phyloP scores from a whole-genome alignment of 345 rosid genomes.

The Eucalyptus coolabah region DNA sequence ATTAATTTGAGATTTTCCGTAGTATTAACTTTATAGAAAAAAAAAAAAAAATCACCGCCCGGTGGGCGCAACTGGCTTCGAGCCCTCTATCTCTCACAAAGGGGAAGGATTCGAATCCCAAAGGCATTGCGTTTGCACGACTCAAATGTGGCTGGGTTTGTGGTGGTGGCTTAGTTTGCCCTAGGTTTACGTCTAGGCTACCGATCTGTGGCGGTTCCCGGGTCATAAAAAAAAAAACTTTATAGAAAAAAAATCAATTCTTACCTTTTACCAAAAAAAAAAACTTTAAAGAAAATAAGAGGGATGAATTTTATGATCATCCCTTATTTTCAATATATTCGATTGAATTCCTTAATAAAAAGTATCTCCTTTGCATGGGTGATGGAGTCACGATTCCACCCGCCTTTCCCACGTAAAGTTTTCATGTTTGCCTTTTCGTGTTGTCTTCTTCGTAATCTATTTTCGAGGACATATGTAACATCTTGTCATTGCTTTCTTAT shows the following conservation, averaged over 20 bases:
- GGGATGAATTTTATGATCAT: neutral
- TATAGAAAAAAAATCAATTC: too few relatives aligned
- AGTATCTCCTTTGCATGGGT: neutral
- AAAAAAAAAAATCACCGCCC: too few relatives aligned
- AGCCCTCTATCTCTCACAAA: too few relatives aligned
- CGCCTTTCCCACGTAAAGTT: neutral
- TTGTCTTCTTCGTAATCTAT: neutral
- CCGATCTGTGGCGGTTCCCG: too few relatives aligned
- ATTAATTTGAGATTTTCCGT: too few relatives aligned
- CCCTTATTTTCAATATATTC: neutral
- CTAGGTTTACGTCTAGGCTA: accelerated
- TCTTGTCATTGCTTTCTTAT: neutral
- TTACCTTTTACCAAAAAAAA: too few relatives aligned
- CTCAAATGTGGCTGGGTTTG: accelerated
- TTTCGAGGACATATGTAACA: neutral
- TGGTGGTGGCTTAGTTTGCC: too few relatives aligned
- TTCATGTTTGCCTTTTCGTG: neutral
- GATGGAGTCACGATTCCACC: neutral
- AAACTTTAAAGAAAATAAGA: too few relatives aligned
- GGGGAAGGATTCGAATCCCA: too few relatives aligned
- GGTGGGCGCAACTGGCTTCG: too few relatives aligned
- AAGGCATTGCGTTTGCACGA: accelerated
- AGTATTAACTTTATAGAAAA: too few relatives aligned
- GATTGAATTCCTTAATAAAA: neutral
- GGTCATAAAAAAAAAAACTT: too few relatives aligned